Evolutionary conservation across 2,329 filamentous ascomycete genomes (phyloP).

Genomic region (Pezizomycotina sp.): DNA sequence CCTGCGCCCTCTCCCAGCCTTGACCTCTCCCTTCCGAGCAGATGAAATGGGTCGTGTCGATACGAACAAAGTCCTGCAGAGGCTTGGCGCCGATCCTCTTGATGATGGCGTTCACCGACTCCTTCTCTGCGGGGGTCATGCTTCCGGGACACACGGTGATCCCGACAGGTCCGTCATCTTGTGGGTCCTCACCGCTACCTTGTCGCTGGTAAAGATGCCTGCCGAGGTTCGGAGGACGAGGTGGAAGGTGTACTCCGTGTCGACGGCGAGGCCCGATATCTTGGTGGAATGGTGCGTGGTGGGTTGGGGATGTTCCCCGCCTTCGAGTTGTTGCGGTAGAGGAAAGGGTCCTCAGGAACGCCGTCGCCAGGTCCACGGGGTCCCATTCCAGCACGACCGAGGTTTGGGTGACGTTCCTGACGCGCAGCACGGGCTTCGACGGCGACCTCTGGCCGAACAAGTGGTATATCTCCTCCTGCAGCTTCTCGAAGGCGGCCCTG

Average conservation of each 20-base stretch:
- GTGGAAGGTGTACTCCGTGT: slow-evolving; percentile 91
- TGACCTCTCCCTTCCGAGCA: slow-evolving; percentile 82
- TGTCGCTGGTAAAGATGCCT: slow-evolving; percentile 70
- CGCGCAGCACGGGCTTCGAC: slow-evolving; percentile 60
- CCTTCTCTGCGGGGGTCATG: slow-evolving; percentile 51
- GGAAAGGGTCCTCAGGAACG: slow-evolving; percentile 75
- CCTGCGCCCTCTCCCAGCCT: slow-evolving; percentile 88
- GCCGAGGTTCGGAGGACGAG: slow-evolving; percentile 79
- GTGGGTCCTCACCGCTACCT: slow-evolving; percentile 74
- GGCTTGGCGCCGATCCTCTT: slow-evolving; percentile 76
- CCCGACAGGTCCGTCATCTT: slow-evolving; percentile 94
- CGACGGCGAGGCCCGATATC: slow-evolving; percentile 87
- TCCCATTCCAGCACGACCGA: slow-evolving; percentile 97
- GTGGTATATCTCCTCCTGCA: slow-evolving; percentile 78
- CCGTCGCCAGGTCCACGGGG: slow-evolving; percentile 78
- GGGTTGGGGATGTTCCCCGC: slow-evolving; percentile 86
- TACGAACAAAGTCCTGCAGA: slow-evolving; percentile 71
- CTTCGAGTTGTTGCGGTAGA: slow-evolving; percentile 94
- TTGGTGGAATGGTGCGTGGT: slow-evolving; percentile 85
- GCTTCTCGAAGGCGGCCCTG: slow-evolving; percentile 56
- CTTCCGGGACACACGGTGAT: slow-evolving; percentile 88
- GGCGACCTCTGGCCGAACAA: slow-evolving; percentile 74
- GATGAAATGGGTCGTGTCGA: slow-evolving; percentile 97
- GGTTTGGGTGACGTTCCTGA: slow-evolving; percentile 96
- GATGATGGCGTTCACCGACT: slow-evolving; percentile 57